These are phyloP conservation scores for Yarrowia keelungensis DNA, from an alignment of 805 yeast species.

Conservation along the genomic window DNA sequence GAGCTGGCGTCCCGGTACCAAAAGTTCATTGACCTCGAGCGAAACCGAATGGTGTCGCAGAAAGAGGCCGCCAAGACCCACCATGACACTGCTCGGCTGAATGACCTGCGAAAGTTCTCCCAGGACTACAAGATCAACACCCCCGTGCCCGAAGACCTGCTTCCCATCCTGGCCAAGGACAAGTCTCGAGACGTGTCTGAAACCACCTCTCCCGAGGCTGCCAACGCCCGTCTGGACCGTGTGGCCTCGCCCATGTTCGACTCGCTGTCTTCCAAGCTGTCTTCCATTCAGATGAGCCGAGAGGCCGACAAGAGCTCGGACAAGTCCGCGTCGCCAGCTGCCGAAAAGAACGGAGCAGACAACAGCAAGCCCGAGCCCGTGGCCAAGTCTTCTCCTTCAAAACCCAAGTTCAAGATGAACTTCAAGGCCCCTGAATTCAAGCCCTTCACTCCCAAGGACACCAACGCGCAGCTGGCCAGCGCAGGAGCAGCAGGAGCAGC, in stretches of 20 bases:
- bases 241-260: constrained; percentile 30
- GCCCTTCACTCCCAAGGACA: constrained; percentile 49
- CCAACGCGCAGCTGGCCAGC: constrained; percentile 14
- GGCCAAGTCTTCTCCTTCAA: constrained; percentile 42
- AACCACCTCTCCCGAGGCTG: constrained; percentile 42
- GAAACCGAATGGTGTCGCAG: constrained; percentile 42
- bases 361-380: constrained; percentile 39
- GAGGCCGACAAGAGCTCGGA: constrained; percentile 40
- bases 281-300: constrained; percentile 27
- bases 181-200: constrained; percentile 64
- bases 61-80: constrained; percentile 46
- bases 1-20: constrained; percentile 48
- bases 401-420: constrained; percentile 59
- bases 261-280: constrained; percentile 37
- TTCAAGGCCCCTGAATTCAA: constrained; percentile 67
- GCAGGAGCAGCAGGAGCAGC: no score
- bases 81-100: constrained; percentile 47
- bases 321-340: constrained; percentile 43
- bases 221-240: constrained; percentile 10
- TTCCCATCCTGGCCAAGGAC: constrained; percentile 75
- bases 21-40: constrained; percentile 48
- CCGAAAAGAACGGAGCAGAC: constrained; percentile 21
- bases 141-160: constrained; percentile 65
- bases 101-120: constrained; percentile 71
- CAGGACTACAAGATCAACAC: constrained; percentile 72